Base-by-base conservation (phyloP, 768 basidiomycete species). In the Pleurotus citrinopileatus region DNA sequence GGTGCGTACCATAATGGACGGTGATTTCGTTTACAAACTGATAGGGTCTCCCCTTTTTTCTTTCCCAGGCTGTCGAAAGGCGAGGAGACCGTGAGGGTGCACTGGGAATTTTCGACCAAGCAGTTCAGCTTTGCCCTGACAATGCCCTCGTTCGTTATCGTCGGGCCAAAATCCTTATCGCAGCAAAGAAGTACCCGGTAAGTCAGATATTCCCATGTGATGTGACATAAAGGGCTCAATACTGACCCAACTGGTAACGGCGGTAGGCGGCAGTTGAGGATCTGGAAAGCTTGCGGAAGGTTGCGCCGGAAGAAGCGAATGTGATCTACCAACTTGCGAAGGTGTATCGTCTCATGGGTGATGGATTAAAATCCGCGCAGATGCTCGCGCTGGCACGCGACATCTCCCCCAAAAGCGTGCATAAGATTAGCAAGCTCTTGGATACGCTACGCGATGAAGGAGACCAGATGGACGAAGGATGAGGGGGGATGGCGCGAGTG, bases 281-380 rank as follows among this genome's bases (percentile, higher is more conserved):
- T 67, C 79, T 98, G 65, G 86, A 93, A 70, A 74, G 77, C 56
- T 81, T 99, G 50, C 81, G 86, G 60, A 84, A 83, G 66, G 75
- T 83, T 58, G 91, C 94, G 29, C 96, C 96, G 5, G 92, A 94
- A 65, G 97, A 99, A 75, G 89, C 94, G 52, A 98, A 98, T 72
- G 91, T 98, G 54, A 84, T 95, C 55, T 97, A 97, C 81, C 87
- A 98, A 70, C 83, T 99, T 15, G 97, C 94, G 23, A 90, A 89
- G 73, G 87, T 89, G 55, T 98, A 97, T 65, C 84, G 91, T 43
- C 76, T 90, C 60, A 71, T 89, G 53, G 92, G 92, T 29, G 78
- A 93, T 69, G 82, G 83, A 59, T 77, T 81, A 17, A 87, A 90
- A 69, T 86, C 93, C 45, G 89, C 91, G 54, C 86, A 89, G 57